These are phyloP conservation scores for Rhynchosporium graminicola DNA, from an alignment of 2,329 filamentous ascomycete genomes.

Conservation along the genomic window DNA sequence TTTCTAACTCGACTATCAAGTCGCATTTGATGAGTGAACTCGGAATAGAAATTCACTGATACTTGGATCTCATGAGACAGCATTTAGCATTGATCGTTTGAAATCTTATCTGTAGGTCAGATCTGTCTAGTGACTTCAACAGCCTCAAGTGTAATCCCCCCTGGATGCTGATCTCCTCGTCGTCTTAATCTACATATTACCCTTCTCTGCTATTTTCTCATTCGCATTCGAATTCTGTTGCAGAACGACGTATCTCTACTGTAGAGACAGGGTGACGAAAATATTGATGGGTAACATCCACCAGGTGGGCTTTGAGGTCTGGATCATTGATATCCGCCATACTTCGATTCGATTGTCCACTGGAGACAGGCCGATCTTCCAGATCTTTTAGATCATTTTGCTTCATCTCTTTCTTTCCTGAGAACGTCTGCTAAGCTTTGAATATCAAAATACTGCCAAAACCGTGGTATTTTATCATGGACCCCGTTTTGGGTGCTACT, in stretches of 20 bases:
- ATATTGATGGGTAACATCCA: background rate
- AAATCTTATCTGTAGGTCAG: background rate
- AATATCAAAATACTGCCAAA: background rate
- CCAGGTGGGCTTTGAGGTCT: conserved; percentile 1
- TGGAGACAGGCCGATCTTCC: background rate
- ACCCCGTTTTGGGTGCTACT: background rate
- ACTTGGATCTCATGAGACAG: too few relatives aligned
- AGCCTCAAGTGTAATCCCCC: conserved; percentile 11
- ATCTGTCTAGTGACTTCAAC: conserved; percentile 8
- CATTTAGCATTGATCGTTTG: too few relatives aligned
- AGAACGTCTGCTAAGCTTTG: background rate
- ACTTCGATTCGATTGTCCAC: background rate
- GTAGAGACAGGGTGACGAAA: too few relatives aligned
- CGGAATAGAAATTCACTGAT: too few relatives aligned
- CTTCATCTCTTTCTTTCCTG: background rate
- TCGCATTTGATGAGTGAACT: background rate
- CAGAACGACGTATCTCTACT: too few relatives aligned
- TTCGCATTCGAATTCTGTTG: background rate
- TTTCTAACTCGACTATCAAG: background rate
- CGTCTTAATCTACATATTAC: conserved; percentile 2
- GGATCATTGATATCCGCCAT: background rate
- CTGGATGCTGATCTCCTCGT: conserved; percentile 12
- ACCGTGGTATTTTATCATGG: background rate
- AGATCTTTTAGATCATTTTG: background rate
- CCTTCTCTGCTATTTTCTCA: background rate